phyloP scores from a whole-genome alignment of 768 basidiomycete species.

The Baorangia bicolor region DNA sequence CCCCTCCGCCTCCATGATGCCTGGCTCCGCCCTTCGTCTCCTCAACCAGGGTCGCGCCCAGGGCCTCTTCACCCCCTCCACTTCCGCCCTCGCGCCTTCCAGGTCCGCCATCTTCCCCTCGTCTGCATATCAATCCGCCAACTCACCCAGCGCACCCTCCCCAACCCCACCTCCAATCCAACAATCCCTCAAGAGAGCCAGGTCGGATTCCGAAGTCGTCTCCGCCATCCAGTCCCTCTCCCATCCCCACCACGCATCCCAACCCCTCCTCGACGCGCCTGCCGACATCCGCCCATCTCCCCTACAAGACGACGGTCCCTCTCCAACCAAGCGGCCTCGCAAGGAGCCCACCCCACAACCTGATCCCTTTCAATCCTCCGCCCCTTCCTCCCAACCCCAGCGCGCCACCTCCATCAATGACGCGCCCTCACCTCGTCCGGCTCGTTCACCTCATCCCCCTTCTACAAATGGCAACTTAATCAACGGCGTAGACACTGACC shows the following conservation, averaged over 20 bases:
- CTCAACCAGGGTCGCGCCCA: slow-evolving; percentile 85
- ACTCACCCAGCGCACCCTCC: slow-evolving; percentile 51
- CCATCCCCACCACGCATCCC: slow-evolving; percentile 19
- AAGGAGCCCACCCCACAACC: slow-evolving; percentile 46
- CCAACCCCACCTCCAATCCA: slow-evolving; percentile 50
- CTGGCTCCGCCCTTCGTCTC: slow-evolving; percentile 79
- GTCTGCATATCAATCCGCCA: slow-evolving; percentile 44
- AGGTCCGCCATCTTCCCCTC: slow-evolving; percentile 55
- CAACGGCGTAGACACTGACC: slow-evolving; percentile 43
- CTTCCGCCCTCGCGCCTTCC: slow-evolving; percentile 52
- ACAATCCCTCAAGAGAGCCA: slow-evolving; percentile 55
- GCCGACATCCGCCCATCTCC: slow-evolving; percentile 46
- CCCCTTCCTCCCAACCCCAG: slow-evolving; percentile 20
- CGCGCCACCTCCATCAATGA: slow-evolving; percentile 33
- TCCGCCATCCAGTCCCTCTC: slow-evolving; percentile 15
- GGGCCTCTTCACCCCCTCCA: slow-evolving; percentile 83
- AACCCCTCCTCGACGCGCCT: slow-evolving; percentile 33
- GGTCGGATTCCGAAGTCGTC: slow-evolving; percentile 63
- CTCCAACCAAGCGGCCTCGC: slow-evolving; percentile 70
- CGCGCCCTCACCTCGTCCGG: slow-evolving; percentile 36
- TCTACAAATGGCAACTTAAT: slow-evolving; percentile 44
- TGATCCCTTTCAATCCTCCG: slow-evolving; percentile 27
- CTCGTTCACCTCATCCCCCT: slow-evolving; percentile 48
- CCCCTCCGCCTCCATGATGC: slow-evolving; percentile 83
- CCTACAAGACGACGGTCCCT: slow-evolving; percentile 60